Percentiles rank a stretch among this genome's conserved stretches.
These are phyloP conservation scores for Aspergillus spinulosporus DNA, from an alignment of 2,329 filamentous ascomycete genomes.

Conservation along the genomic window DNA sequence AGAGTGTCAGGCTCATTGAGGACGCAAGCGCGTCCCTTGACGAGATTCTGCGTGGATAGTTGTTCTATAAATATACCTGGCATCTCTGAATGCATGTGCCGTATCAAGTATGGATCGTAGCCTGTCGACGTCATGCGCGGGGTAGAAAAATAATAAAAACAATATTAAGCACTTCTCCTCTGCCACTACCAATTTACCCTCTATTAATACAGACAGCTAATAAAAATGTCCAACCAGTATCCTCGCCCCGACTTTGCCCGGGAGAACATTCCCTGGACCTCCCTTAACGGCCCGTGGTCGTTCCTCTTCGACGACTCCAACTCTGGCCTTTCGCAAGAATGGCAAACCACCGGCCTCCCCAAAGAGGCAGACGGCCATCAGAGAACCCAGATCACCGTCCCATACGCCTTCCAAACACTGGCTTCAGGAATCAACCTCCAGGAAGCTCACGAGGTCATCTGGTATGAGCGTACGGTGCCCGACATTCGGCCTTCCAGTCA, in stretches of 20 bases:
- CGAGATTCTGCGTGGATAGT: background rate
- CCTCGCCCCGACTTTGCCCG: conserved; percentile 67
- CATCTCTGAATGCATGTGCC: background rate
- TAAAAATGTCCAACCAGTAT: conserved; percentile 39
- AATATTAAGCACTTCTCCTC: no score
- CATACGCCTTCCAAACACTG: conserved; percentile 65
- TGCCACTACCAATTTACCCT: no score
- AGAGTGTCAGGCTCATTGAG: conserved; percentile 49
- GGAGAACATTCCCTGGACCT: conserved; percentile 56
- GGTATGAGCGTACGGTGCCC: conserved; percentile 60
- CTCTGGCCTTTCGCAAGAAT: conserved; percentile 46
- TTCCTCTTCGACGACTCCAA: conserved; percentile 68
- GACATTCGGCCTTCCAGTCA: conserved; percentile 53
- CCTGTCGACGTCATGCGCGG: background rate
- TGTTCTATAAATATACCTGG: conserved; percentile 1
- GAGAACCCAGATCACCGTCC: conserved; percentile 60
- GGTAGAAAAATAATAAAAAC: background rate
- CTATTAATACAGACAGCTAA: background rate
- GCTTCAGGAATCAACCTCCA: conserved; percentile 64
- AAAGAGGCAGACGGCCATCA: conserved; percentile 37
- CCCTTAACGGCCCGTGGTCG: conserved; percentile 64
- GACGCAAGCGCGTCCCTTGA: conserved; percentile 27
- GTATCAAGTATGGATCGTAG: background rate
- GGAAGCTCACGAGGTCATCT: conserved; percentile 65
- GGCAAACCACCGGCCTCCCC: conserved; percentile 2